These are phyloP conservation scores for Trametes pubescens DNA, from an alignment of 1,284 basidiomycete species.

Conservation along the genomic window DNA sequence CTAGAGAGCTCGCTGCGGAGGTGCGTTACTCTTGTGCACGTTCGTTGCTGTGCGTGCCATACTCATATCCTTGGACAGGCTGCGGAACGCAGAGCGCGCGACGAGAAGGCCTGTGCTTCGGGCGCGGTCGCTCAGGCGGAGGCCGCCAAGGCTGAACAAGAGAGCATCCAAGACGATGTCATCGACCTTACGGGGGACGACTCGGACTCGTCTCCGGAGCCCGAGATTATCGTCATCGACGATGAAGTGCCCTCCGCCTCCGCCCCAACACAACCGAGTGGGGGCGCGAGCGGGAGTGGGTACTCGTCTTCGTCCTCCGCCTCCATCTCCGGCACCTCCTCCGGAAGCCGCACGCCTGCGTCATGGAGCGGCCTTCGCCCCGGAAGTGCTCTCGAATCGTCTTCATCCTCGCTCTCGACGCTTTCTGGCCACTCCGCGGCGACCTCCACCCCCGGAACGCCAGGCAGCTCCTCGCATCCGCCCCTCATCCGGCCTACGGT, in stretches of 20 bases:
- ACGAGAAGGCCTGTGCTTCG: conserved; percentile 78
- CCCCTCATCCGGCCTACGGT: conserved; percentile 18
- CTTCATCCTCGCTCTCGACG: conserved; percentile 20
- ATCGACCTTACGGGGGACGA: conserved; percentile 64
- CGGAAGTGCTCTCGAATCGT: conserved; percentile 13
- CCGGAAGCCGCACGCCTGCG: conserved; percentile 10
- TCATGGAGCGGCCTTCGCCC: conserved; percentile 19
- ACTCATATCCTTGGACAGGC: conserved; percentile 58
- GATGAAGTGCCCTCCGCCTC: conserved; percentile 16
- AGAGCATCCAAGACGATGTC: conserved; percentile 68
- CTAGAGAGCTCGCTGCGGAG: conserved; percentile 78
- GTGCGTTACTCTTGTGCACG: conserved; percentile 52
- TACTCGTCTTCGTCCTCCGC: conserved; percentile 12
- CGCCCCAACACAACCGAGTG: not conserved
- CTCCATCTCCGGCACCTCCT: not conserved
- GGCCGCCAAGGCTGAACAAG: conserved; percentile 70
- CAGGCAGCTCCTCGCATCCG: conserved; percentile 10
- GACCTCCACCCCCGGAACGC: not conserved
- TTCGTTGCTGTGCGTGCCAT: not conserved
- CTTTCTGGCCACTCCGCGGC: conserved; percentile 10
- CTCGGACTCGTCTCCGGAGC: conserved; percentile 46
- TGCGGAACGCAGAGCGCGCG: conserved; percentile 76
- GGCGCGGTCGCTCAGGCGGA: conserved; percentile 68
- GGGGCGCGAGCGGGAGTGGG: not conserved
- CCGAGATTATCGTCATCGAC: conserved; percentile 37